Conservation (phyloP, 768 basidiomycete genomes). For the Lactarius hengduanensis region DNA sequence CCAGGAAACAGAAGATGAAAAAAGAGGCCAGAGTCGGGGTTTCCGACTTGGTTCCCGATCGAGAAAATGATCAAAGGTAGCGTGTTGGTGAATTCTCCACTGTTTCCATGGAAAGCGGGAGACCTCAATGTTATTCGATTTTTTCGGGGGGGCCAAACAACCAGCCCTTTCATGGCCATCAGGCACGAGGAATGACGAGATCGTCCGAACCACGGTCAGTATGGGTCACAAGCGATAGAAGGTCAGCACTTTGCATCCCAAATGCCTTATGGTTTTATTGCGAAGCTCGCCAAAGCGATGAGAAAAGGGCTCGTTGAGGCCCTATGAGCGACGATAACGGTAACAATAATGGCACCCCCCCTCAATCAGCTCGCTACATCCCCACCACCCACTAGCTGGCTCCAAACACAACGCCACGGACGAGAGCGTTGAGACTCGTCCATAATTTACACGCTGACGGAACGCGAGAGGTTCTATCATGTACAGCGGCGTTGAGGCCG, state of each 20-base stretch:
- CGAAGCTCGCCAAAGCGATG: constrained; percentile 4
- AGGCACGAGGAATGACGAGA: background rate
- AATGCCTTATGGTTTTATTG: constrained; percentile 11
- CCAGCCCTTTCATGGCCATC: background rate
- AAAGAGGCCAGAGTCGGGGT: background rate
- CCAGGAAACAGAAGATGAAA: background rate
- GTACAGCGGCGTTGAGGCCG: constrained; percentile 72
- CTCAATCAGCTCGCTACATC: constrained; percentile 19
- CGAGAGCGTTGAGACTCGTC: constrained; percentile 50
- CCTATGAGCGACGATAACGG: constrained; percentile 32
- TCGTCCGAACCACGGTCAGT: constrained; percentile 10
- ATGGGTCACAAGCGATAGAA: constrained; percentile 1
- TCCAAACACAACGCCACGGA: constrained; percentile 21
- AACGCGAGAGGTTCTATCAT: constrained; percentile 65
- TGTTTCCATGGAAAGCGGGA: constrained; percentile 18
- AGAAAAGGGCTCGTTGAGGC: constrained; percentile 58
- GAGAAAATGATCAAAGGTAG: background rate
- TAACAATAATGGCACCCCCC: constrained; percentile 19
- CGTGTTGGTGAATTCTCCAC: background rate
- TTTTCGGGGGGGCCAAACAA: background rate
- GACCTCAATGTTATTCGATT: constrained; percentile 1
- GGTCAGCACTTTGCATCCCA: background rate
- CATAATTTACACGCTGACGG: constrained; percentile 49
- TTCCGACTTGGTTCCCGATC: constrained; percentile 15
- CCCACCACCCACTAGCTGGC: constrained; percentile 11